Conservation (phyloP, 2,329 filamentous ascomycete genomes). For the Talaromyces sp. region DNA sequence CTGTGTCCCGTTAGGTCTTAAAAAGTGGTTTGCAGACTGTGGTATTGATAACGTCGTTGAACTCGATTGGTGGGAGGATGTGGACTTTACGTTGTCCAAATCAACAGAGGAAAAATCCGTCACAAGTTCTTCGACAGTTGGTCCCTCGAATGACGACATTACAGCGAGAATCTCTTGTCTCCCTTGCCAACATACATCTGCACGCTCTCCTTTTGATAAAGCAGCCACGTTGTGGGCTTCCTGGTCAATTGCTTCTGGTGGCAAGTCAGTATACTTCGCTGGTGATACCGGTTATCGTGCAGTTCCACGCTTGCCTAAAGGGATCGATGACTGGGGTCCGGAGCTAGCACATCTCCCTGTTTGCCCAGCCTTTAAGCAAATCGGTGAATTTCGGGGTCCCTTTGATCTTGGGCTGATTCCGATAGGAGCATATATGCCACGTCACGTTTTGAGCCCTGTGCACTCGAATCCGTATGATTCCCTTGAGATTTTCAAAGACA, state of each 20-base stretch:
- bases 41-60: constrained; percentile 13
- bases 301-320: constrained; percentile 57
- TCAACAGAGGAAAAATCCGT: neutral
- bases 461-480: constrained; percentile 77
- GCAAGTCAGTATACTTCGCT: constrained; percentile 19
- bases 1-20: constrained; percentile 14
- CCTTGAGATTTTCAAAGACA: constrained; percentile 79
- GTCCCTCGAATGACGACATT: neutral
- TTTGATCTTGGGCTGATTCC: constrained; percentile 84
- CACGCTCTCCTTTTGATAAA: constrained; percentile 12
- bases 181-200: constrained; percentile 13
- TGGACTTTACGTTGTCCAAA: constrained; percentile 13
- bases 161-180: constrained; percentile 11
- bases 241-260: constrained; percentile 17
- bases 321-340: constrained; percentile 62
- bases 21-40: constrained; percentile 14
- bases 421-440: constrained; percentile 68
- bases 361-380: constrained; percentile 75
- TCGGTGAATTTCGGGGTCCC: constrained; percentile 68
- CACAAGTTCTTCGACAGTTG: neutral
- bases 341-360: constrained; percentile 58
- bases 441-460: constrained; percentile 63
- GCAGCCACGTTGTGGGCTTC: constrained; percentile 16
- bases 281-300: constrained; percentile 75
- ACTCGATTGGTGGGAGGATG: constrained; percentile 17